Evolutionary conservation across 768 basidiomycete species (phyloP).

Genomic region (Pleurotus pulmonarius): DNA sequence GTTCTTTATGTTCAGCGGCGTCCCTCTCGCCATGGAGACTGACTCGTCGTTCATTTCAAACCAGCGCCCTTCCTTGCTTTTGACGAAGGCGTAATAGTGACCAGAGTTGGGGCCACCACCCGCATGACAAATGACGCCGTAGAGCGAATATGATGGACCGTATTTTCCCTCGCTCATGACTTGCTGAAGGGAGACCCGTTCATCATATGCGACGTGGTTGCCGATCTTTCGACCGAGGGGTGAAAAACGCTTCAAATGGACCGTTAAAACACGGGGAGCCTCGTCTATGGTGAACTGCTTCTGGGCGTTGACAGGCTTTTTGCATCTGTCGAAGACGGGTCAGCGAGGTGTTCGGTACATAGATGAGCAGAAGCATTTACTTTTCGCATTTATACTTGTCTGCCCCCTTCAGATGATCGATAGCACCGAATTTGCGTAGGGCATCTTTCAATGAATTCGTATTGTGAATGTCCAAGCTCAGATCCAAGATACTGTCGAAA

Average conservation of each 20-base stretch:
- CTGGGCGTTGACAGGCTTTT: conserved; percentile 83
- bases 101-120: conserved; percentile 93
- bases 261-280: conserved; percentile 82
- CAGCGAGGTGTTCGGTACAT: background rate
- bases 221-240: conserved; percentile 86
- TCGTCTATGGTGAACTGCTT: conserved; percentile 89
- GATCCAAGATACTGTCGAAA: conserved; percentile 90
- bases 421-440: conserved; percentile 72
- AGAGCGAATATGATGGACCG: conserved; percentile 80
- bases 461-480: conserved; percentile 84
- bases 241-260: conserved; percentile 95
- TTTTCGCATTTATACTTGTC: conserved; percentile 99
- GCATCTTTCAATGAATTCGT: conserved; percentile 64
- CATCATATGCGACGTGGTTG: conserved; percentile 74
- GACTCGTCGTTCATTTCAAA: conserved; percentile 93
- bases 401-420: conserved; percentile 81
- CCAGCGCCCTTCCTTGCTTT: conserved; percentile 69
- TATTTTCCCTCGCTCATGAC: conserved; percentile 82
- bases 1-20: conserved; percentile 64
- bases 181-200: conserved; percentile 63
- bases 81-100: conserved; percentile 90
- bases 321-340: conserved; percentile 59
- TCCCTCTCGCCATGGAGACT: conserved; percentile 39
- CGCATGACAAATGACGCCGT: conserved; percentile 90
- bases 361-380: conserved; percentile 43